Base-by-base conservation (phyloP, 768 basidiomycete genomes). In the Calocybe cyanea region DNA sequence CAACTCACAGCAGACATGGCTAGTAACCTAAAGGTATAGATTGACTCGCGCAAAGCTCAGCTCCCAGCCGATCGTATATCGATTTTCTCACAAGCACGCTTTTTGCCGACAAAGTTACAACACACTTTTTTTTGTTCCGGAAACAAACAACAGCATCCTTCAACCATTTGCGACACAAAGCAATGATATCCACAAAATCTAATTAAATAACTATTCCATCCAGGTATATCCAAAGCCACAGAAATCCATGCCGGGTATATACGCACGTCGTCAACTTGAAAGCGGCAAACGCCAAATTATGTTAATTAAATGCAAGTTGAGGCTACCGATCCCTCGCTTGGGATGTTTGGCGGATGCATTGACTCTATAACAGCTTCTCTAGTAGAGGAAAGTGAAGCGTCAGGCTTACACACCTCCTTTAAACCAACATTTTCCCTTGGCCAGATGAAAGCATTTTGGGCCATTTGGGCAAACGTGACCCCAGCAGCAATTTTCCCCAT, bases 381-480 rank as follows among this genome's bases (percentile, higher is more conserved):
- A 24, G 38, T n/a, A 9, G 11, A 31, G 38, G 23, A 28, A 20
- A 13, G 41, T 6, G 17, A 4, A 32, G 18, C 18, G 24, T 13
- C 14, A 38, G 49, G 42, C 30, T 35, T 20, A 36, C 72, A 38
- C 50, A 76, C 77, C 75, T 56, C 83, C 87, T 75, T 90, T 89
- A 65, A 91, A 91, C 86, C 88, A 89, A 59, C 88, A 91, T 65
- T 85, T 89, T 34, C 87, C 87, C 59, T 84, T 87, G 65, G 77
- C 79, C 23, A 84, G 66, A 62, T 85, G 84, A 57, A 76, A 77
- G 56, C 83, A 85, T 56, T 77, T 79, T 14, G 75, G 73, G n/a
- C 88, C 88, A 53, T 83, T 84, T 11, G 88, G 88, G 56, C 88
- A 91, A 18, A 79, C 69, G 60, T 91, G 88, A 7, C 88, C 88